These are phyloP conservation scores for Ustilago lituana DNA, from an alignment of 1,284 basidiomycete genomes.

Conservation along the genomic window DNA sequence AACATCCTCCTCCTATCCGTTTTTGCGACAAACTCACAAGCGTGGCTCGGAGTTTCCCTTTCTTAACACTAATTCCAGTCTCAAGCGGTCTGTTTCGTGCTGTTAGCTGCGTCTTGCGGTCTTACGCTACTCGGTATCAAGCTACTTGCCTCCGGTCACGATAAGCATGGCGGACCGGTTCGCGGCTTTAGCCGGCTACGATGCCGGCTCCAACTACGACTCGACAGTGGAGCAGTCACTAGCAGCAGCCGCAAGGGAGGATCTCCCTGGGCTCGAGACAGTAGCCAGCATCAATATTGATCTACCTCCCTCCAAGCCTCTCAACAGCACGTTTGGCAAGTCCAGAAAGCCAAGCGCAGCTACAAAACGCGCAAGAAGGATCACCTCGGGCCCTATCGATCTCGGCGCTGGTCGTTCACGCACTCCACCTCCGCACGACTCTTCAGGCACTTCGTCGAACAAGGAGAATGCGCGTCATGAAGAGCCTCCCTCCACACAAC, in stretches of 20 bases:
- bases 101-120: too few species aligned
- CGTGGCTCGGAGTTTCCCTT: too few species aligned
- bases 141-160: too few species aligned
- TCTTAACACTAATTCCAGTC: too few species aligned
- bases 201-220: constrained; percentile 47
- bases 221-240: constrained; percentile 41
- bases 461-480: constrained; percentile 28
- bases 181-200: constrained; percentile 53
- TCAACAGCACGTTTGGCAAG: constrained; percentile 33
- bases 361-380: constrained; percentile 28
- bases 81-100: too few species aligned
- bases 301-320: constrained; percentile 29
- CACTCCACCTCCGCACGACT: constrained; percentile 37
- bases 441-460: constrained; percentile 28
- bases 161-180: constrained; percentile 51
- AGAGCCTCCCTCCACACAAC: constrained; percentile 47
- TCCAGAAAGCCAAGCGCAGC: constrained; percentile 35
- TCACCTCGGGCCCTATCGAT: constrained; percentile 38
- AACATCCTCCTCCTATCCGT: too few species aligned
- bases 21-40: too few species aligned
- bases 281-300: constrained; percentile 47
- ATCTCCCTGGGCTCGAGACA: constrained; percentile 44
- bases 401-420: constrained; percentile 23
- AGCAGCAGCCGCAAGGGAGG: constrained; percentile 31
- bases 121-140: too few species aligned